Conservation (phyloP, 805 yeast species). For the Kazachstania viticola region DNA sequence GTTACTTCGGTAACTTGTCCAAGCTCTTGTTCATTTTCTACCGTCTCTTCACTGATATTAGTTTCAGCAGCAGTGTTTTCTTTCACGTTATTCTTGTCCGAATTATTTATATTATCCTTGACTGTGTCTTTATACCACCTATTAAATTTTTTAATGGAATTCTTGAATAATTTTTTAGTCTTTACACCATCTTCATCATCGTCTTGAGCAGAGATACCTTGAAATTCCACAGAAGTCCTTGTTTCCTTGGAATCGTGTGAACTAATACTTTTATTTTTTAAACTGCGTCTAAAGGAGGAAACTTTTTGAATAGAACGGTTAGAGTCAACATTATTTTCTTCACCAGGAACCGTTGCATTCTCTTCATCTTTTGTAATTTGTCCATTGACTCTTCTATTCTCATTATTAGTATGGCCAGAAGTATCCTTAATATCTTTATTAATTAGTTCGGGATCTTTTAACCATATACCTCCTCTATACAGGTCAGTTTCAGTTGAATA, state of each 20-base stretch:
- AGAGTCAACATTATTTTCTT: too few relatives aligned
- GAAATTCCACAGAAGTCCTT: neutral
- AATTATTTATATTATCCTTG: conserved; percentile 1
- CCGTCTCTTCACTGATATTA: neutral
- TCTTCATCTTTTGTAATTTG: too few relatives aligned
- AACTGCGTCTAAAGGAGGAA: neutral
- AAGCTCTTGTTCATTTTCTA: conserved; percentile 2
- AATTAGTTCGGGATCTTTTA: too few relatives aligned
- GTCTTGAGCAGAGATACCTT: conserved; percentile 1
- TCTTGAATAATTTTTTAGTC: conserved; percentile 30
- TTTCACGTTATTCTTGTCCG: neutral
- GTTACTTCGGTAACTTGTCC: too few relatives aligned
- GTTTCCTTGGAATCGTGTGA: neutral
- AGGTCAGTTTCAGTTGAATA: conserved; percentile 54
- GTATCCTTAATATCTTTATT: too few relatives aligned
- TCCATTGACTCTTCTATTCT: too few relatives aligned
- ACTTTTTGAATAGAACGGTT: too few relatives aligned
- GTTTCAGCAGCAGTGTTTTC: conserved; percentile 1
- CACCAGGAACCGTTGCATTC: too few relatives aligned
- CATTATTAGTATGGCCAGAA: too few relatives aligned
- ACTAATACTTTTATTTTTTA: too few relatives aligned
- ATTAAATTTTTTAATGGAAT: conserved; percentile 47
- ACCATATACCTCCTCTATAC: conserved; percentile 94
- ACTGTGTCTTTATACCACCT: conserved; percentile 47
- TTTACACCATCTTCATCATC: conserved; percentile 13